These are phyloP conservation scores for Lycium barbarum DNA, from an alignment of 257 asterid species.

Conservation along the genomic window DNA sequence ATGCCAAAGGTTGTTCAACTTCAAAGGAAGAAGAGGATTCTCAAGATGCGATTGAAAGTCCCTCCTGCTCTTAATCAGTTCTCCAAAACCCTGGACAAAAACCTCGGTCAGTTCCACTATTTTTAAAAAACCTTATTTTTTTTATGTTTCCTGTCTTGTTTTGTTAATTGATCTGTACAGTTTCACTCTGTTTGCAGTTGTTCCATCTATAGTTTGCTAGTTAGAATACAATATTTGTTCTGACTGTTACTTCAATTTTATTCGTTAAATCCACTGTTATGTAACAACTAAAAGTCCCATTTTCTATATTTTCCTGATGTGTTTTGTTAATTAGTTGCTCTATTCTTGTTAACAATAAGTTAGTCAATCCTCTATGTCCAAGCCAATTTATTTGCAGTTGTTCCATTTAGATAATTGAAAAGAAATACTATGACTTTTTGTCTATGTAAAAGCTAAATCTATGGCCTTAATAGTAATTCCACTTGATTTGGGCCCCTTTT, in stretches of 20 bases:
- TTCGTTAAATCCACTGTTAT: too few relatives aligned
- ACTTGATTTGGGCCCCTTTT: background rate
- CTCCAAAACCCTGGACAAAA: slow-evolving; percentile 54
- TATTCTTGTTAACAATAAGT: background rate
- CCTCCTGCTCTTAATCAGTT: slow-evolving; percentile 59
- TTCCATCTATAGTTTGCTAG: too few relatives aligned
- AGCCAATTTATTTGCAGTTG: background rate
- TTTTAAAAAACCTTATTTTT: background rate
- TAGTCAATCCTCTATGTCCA: background rate
- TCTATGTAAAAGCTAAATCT: too few relatives aligned
- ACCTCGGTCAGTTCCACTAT: slow-evolving; percentile 40
- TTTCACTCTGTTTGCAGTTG: too few relatives aligned
- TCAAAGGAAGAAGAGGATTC: slow-evolving; percentile 53
- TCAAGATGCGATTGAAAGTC: slow-evolving; percentile 54
- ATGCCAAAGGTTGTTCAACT: too few relatives aligned
- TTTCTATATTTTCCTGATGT: too few relatives aligned
- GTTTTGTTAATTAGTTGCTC: background rate
- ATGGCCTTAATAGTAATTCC: too few relatives aligned
- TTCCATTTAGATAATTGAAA: background rate
- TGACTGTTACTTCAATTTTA: too few relatives aligned
- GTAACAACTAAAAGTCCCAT: too few relatives aligned
- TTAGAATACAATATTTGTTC: too few relatives aligned
- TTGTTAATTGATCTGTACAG: too few relatives aligned
- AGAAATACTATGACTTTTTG: background rate
- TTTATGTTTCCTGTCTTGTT: background rate